phyloP scores from a whole-genome alignment of 306 rosid species.

The Malus fusca region DNA sequence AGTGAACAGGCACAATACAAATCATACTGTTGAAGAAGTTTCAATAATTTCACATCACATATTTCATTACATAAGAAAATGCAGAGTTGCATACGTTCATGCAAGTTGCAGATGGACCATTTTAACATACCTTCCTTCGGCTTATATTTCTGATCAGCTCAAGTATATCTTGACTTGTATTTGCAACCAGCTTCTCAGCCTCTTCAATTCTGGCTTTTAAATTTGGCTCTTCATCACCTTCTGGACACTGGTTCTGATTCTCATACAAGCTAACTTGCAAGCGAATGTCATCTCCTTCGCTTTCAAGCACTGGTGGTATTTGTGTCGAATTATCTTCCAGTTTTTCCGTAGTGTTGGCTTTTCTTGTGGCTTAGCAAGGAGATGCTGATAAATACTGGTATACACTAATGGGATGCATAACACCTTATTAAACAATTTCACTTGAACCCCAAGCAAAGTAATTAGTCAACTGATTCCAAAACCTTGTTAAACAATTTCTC shows the following conservation, averaged over 20 bases:
- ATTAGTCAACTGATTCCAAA: neutral
- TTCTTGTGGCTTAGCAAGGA: no score
- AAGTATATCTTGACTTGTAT: neutral
- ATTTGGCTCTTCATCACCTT: neutral
- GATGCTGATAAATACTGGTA: no score
- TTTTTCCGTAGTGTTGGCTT: neutral
- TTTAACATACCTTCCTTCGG: neutral
- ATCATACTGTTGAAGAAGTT: neutral
- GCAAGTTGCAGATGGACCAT: neutral
- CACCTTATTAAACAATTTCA: no score
- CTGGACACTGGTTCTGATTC: neutral
- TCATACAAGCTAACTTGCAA: neutral
- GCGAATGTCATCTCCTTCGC: neutral
- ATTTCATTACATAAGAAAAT: neutral
- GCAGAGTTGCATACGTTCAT: neutral
- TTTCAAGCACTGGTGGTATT: neutral
- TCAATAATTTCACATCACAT: neutral
- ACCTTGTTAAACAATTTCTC: neutral
- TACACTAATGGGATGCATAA: no score
- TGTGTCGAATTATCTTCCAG: neutral
- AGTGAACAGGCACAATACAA: neutral
- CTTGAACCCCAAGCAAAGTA: neutral
- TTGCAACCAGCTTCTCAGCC: neutral
- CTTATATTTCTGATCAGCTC: neutral
- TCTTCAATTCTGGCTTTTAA: conserved; percentile 5